These are phyloP conservation scores for Ophiostoma perfectum DNA, from an alignment of 2,329 filamentous ascomycete genomes.

Conservation along the genomic window DNA sequence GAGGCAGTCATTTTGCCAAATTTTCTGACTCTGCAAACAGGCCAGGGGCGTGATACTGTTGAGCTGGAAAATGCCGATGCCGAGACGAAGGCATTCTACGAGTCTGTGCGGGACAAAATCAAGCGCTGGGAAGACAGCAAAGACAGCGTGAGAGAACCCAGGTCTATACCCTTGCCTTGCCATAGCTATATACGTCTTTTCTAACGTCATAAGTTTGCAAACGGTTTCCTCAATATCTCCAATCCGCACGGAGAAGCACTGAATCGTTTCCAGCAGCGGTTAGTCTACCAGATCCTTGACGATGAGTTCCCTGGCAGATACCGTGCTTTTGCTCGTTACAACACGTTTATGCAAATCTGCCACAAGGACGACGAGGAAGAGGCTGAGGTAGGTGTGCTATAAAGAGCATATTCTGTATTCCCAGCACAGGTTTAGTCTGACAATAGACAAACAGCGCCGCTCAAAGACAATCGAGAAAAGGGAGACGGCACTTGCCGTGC, in stretches of 20 bases:
- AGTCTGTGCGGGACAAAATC: slow-evolving; percentile 12
- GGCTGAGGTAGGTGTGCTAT: not conserved
- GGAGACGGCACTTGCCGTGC: slow-evolving; percentile 21
- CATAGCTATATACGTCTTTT: not conserved
- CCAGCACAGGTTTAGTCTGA: not conserved
- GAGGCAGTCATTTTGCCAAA: slow-evolving; percentile 16
- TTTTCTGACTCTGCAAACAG: slow-evolving; percentile 14
- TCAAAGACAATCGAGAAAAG: slow-evolving; percentile 14
- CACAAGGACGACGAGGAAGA: slow-evolving; percentile 19
- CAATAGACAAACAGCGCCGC: not conserved
- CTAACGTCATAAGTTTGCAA: not conserved
- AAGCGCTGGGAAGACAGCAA: slow-evolving; percentile 20
- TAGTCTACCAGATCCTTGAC: slow-evolving; percentile 30
- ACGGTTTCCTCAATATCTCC: slow-evolving; percentile 25
- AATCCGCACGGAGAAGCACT: slow-evolving; percentile 28
- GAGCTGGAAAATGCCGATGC: slow-evolving; percentile 17
- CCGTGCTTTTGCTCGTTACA: slow-evolving; percentile 16
- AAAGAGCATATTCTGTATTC: not conserved
- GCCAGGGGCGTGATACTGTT: not conserved
- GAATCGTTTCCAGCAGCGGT: slow-evolving; percentile 30
- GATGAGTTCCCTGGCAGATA: slow-evolving; percentile 27
- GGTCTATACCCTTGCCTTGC: not conserved
- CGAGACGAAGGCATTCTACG: slow-evolving; percentile 25
- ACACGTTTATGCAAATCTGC: slow-evolving; percentile 26
- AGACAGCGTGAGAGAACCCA: slow-evolving; percentile 1